Conservation (phyloP, 331 rosid genomes). For the Pyracantha coccinea region DNA sequence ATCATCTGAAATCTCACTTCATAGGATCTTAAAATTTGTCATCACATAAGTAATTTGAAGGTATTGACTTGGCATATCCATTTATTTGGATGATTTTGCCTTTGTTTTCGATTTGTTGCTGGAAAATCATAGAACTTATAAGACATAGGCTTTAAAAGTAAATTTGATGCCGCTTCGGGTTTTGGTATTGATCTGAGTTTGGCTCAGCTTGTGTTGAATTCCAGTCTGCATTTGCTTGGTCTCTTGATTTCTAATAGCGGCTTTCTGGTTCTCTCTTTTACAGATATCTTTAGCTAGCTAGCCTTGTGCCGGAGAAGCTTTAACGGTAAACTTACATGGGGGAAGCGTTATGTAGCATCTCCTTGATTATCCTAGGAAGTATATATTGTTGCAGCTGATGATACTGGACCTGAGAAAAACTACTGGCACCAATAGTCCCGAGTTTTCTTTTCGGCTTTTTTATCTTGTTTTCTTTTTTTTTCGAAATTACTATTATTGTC, state of each 20-base stretch:
- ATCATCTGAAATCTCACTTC: too few species aligned
- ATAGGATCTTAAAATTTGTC: too few species aligned
- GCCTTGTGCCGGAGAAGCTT: neutral
- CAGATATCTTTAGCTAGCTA: constrained; percentile 28
- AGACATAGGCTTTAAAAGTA: neutral
- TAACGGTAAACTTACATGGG: neutral
- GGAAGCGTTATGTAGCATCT: constrained; percentile 14
- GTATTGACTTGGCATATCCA: too few species aligned
- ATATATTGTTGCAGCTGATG: constrained; percentile 19
- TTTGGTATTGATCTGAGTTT: neutral
- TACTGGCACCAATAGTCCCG: neutral
- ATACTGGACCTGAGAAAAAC: constrained; percentile 13
- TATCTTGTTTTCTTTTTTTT: neutral
- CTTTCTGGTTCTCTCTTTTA: neutral
- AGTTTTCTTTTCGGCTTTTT: neutral
- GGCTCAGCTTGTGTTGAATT: neutral
- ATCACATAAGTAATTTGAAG: too few species aligned
- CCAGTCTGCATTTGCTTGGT: neutral
- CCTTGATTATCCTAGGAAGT: constrained; percentile 7
- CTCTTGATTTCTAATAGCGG: neutral
- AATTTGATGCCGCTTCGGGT: neutral
- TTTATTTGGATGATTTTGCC: too few species aligned
- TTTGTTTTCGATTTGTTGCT: neutral
- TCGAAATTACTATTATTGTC: neutral
- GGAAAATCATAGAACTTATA: neutral